These are phyloP conservation scores for Paecilomyces niveus DNA, from an alignment of 2,329 filamentous ascomycete genomes.

Conservation along the genomic window DNA sequence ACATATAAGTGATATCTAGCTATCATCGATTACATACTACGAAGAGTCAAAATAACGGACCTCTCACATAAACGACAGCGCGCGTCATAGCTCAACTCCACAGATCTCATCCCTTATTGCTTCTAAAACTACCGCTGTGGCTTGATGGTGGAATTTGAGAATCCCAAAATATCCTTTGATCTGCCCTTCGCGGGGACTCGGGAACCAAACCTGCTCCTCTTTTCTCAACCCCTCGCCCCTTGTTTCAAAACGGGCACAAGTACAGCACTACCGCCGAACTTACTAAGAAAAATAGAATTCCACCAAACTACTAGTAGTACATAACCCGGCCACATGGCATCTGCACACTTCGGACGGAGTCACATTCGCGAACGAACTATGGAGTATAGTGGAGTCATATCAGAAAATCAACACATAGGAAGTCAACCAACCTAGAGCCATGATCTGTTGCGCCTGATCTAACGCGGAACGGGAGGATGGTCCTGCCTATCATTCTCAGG, in stretches of 20 bases:
- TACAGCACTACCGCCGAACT: not conserved
- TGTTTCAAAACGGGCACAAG: not conserved
- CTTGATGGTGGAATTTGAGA: not conserved
- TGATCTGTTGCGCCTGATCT: not conserved
- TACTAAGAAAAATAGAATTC: not conserved
- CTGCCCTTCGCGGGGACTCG: not conserved
- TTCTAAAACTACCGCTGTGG: not conserved
- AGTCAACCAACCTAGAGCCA: too few species aligned
- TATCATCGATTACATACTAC: not conserved
- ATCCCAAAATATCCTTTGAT: not conserved
- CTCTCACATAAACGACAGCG: not conserved
- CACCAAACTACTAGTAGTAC: not conserved
- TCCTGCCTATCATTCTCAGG: not conserved
- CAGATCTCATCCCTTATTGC: not conserved
- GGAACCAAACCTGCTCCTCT: not conserved
- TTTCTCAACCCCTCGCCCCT: not conserved
- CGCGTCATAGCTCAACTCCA: not conserved
- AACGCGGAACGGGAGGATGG: not conserved
- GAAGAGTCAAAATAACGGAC: not conserved
- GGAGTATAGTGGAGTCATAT: not conserved
- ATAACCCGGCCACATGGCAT: not conserved
- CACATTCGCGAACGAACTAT: not conserved
- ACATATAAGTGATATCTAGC: not conserved
- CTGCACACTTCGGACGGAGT: not conserved
- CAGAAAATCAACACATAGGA: not conserved